Evolutionary conservation across 495 filamentous ascomycete species (phyloP).

Genomic region (Daldinia grandis): DNA sequence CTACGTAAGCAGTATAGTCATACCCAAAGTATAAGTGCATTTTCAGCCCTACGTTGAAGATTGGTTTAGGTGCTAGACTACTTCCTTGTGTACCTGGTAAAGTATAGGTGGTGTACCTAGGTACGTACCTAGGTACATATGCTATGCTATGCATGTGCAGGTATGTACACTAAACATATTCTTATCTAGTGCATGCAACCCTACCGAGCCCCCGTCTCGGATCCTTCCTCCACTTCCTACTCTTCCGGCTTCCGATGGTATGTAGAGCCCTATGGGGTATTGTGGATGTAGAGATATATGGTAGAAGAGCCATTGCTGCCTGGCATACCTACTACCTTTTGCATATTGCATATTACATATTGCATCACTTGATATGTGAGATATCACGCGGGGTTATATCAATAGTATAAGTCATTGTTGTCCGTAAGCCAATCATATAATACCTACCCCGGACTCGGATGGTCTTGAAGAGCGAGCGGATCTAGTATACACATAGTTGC

Average conservation of each 20-base stretch:
- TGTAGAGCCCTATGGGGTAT: not conserved
- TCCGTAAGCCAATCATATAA: too few species aligned
- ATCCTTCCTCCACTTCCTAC: not conserved
- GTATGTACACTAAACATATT: too few species aligned
- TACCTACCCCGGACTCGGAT: too few species aligned
- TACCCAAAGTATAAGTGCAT: not conserved
- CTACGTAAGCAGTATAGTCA: too few species aligned
- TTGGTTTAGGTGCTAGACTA: not conserved
- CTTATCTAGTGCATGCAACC: conserved; percentile 37
- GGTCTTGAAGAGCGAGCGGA: conserved; percentile 1
- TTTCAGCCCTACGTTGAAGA: not conserved
- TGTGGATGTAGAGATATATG: not conserved
- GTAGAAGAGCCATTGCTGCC: not conserved
- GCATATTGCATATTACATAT: not conserved
- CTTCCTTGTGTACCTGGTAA: too few species aligned
- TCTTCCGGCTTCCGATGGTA: conserved; percentile 1
- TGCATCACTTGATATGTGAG: not conserved
- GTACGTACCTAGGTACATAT: conserved; percentile 1
- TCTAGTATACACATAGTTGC: too few species aligned
- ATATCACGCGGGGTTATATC: too few species aligned
- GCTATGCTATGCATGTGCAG: not conserved
- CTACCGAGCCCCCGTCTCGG: conserved; percentile 24
- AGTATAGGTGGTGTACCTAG: too few species aligned
- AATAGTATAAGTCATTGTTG: too few species aligned
- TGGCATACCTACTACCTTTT: not conserved